Evolutionary conservation across 208 protist species (phyloP).

Genomic region (Angomonas ambiguus): DNA sequence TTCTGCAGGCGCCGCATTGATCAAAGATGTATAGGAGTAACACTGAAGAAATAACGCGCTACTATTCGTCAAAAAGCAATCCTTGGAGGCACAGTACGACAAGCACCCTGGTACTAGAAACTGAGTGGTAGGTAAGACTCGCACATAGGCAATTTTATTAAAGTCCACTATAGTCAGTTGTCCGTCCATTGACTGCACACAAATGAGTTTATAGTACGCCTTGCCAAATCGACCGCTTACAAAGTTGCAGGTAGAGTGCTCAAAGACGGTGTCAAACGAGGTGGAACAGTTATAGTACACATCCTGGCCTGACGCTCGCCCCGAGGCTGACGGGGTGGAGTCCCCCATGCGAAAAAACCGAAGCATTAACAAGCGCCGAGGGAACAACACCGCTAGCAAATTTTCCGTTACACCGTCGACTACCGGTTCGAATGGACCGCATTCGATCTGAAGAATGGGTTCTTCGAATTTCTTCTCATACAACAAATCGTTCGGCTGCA

Average conservation of each 20-base stretch:
- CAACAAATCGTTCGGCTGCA: slow-evolving; percentile 65
- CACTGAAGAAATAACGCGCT: slow-evolving; percentile 75
- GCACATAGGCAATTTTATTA: slow-evolving; percentile 65
- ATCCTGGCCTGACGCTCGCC: not conserved
- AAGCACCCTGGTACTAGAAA: slow-evolving; percentile 80
- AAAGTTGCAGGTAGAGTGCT: slow-evolving; percentile 79
- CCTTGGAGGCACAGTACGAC: slow-evolving; percentile 43
- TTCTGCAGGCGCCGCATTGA: not conserved
- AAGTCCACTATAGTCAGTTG: slow-evolving; percentile 82
- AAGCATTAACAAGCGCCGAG: slow-evolving; percentile 61
- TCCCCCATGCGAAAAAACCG: slow-evolving; percentile 25
- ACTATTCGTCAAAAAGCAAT: slow-evolving; percentile 77
- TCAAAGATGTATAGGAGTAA: slow-evolving; percentile 40
- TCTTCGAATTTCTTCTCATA: slow-evolving; percentile 79
- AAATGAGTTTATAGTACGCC: slow-evolving; percentile 68
- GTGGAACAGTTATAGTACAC: slow-evolving; percentile 36
- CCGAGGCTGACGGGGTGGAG: not conserved
- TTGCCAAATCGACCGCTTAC: slow-evolving; percentile 69
- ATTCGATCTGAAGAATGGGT: slow-evolving; percentile 85
- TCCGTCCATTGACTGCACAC: slow-evolving; percentile 92
- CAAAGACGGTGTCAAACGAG: slow-evolving; percentile 54
- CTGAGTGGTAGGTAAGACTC: slow-evolving; percentile 64
- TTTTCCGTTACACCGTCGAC: slow-evolving; percentile 28
- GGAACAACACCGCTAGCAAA: slow-evolving; percentile 78
- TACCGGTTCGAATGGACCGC: slow-evolving; percentile 60